Evolutionary conservation across 257 asterid genomes (phyloP).

Genomic region (Capsicum baccatum): DNA sequence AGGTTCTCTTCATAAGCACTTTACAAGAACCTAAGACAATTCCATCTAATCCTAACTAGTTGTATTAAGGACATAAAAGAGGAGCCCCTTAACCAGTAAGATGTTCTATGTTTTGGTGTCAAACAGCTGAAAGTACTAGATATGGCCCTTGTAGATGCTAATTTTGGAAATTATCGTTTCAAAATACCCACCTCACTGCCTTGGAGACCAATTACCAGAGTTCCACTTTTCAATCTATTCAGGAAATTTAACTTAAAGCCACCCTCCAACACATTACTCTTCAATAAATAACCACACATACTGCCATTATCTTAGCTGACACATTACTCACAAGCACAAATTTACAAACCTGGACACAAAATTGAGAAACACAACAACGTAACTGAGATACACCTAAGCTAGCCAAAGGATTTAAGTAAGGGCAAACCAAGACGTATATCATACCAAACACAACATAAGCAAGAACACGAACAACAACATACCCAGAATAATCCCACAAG

Average conservation of each 20-base stretch:
- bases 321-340: conserved; percentile 13
- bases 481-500: too few relatives aligned
- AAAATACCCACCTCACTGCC: not conserved
- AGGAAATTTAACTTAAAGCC: not conserved
- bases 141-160: not conserved
- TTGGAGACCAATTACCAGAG: not conserved
- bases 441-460: not conserved
- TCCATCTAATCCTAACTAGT: not conserved
- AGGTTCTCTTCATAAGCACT: not conserved
- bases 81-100: not conserved
- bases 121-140: not conserved
- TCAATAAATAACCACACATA: not conserved
- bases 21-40: not conserved
- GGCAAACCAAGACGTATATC: not conserved
- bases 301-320: not conserved
- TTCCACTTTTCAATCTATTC: not conserved
- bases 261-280: not conserved
- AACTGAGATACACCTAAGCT: not conserved
- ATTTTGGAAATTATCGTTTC: not conserved
- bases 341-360: not conserved
- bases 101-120: not conserved
- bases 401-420: not conserved
- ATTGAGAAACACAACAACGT: not conserved
- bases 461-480: not conserved
- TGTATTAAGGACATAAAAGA: not conserved